phyloP scores from a whole-genome alignment of 108 stramenopile species.

The Epithemia pelagica region DNA sequence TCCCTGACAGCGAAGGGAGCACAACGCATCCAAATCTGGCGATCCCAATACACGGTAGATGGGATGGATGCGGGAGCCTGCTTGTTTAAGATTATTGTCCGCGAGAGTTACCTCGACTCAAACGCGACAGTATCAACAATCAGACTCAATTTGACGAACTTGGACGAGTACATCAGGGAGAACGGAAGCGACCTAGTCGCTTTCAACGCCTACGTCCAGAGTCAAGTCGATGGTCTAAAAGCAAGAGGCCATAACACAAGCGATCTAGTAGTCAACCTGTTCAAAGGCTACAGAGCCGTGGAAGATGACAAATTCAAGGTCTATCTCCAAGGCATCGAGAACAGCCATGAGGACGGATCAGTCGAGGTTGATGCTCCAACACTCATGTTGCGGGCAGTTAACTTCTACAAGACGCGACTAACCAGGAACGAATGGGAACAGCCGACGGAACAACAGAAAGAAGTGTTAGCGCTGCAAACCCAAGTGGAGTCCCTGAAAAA shows the following conservation, averaged over 20 bases:
- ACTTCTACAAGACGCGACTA: conserved; percentile 19
- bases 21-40: no score
- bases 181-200: no score
- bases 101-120: no score
- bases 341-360: conserved; percentile 20
- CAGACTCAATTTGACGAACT: no score
- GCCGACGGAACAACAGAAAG: conserved; percentile 7
- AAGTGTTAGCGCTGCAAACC: conserved; percentile 28
- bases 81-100: no score
- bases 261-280: conserved; percentile 25
- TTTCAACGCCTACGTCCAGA: background rate
- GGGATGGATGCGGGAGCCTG: no score
- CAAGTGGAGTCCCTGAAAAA: conserved; percentile 6
- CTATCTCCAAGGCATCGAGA: conserved; percentile 21
- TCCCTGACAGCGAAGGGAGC: no score
- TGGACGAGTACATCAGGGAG: no score
- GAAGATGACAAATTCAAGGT: conserved; percentile 14
- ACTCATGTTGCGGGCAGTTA: conserved; percentile 21
- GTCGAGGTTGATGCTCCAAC: background rate
- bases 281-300: conserved; percentile 20
- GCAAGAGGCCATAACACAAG: conserved; percentile 9
- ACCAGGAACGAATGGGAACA: conserved; percentile 8
- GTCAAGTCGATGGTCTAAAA: background rate
- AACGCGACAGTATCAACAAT: no score
- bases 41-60: no score